A percentile compares a stretch with the other conserved stretches of the same genome.
Conservation (phyloP, 768 basidiomycete species). For the Naganishia vishniacii region DNA sequence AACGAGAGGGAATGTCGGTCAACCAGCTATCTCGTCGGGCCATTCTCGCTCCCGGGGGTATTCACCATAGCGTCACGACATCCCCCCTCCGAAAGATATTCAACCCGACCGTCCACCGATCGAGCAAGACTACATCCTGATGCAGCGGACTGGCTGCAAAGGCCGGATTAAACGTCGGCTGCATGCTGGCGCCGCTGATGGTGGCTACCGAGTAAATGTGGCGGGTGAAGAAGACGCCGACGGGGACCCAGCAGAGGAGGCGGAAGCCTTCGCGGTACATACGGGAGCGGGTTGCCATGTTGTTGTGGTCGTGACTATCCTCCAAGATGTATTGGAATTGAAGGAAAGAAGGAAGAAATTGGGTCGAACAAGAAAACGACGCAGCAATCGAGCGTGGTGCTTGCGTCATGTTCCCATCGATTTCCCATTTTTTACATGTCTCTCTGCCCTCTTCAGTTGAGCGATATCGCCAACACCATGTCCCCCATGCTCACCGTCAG, state of each 20-base stretch:
- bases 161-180: constrained; percentile 50
- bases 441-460: not conserved
- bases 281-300: constrained; percentile 3
- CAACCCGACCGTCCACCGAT: constrained; percentile 41
- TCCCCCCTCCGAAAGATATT: constrained; percentile 42
- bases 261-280: constrained; percentile 15
- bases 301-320: not conserved
- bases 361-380: no score
- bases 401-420: no score
- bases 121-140: constrained; percentile 47
- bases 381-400: not conserved
- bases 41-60: not conserved
- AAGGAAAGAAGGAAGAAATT: no score
- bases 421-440: no score
- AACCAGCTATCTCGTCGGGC: not conserved
- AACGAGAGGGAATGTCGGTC: not conserved
- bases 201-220: constrained; percentile 46
- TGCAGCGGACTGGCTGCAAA: constrained; percentile 35
- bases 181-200: constrained; percentile 44
- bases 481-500: constrained; percentile 1
- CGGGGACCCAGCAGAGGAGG: constrained; percentile 45
- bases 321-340: no score
- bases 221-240: constrained; percentile 47
- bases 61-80: constrained; percentile 46
- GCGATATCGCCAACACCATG: not conserved